Evolutionary conservation across 495 filamentous ascomycete genomes (phyloP).

Genomic region (Penicillium canescens): DNA sequence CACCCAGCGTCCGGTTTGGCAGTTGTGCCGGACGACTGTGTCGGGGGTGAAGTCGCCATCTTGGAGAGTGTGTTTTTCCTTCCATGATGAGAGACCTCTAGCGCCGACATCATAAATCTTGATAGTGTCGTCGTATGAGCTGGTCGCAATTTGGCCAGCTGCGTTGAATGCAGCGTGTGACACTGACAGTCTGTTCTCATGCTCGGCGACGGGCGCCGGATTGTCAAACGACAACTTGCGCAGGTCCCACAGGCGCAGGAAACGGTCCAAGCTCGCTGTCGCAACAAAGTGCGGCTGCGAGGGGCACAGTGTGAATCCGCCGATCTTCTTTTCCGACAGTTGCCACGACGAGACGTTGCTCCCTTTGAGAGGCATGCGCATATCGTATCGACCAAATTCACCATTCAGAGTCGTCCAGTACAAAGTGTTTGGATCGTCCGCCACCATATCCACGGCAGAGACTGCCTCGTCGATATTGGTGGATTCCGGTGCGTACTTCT

Average conservation of each 20-base stretch:
- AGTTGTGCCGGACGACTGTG: constrained; percentile 78
- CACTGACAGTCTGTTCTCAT: constrained; percentile 79
- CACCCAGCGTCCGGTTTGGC: constrained; percentile 87
- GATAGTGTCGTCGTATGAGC: constrained; percentile 91
- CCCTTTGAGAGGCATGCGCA: constrained; percentile 55
- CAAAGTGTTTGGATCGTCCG: constrained; percentile 67
- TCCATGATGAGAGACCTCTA: constrained; percentile 60
- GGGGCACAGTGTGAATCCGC: constrained; percentile 85
- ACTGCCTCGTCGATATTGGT: constrained; percentile 71
- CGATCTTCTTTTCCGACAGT: constrained; percentile 93
- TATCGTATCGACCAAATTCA: constrained; percentile 74
- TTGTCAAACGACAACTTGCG: constrained; percentile 67
- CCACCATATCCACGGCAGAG: constrained; percentile 76
- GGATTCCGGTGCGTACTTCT: constrained; percentile 74
- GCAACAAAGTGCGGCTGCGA: constrained; percentile 77
- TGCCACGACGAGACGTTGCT: constrained; percentile 60
- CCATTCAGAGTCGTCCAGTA: constrained; percentile 89
- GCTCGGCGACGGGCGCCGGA: constrained; percentile 75
- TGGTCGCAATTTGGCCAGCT: constrained; percentile 81
- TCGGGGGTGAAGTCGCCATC: constrained; percentile 67
- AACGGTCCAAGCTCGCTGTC: constrained; percentile 88
- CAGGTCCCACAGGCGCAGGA: constrained; percentile 88
- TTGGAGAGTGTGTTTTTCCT: constrained; percentile 55
- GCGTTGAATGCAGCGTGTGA: constrained; percentile 87
- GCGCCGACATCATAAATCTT: constrained; percentile 82